Conservation (phyloP, 2,329 filamentous ascomycete species). For the Colletotrichum sp. region DNA sequence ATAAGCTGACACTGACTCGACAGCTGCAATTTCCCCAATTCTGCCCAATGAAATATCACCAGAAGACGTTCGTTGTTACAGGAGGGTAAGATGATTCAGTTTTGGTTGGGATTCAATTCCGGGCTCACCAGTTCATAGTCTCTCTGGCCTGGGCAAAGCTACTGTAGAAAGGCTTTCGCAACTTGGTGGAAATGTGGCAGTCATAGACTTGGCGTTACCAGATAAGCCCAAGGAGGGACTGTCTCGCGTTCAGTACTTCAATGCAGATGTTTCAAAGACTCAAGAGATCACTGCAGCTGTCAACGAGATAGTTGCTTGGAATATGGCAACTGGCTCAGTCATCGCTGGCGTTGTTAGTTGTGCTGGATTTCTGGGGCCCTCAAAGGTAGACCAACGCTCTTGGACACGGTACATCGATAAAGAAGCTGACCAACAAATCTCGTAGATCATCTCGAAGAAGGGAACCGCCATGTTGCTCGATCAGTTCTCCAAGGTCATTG, state of each 20-base stretch:
- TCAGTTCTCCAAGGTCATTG: neutral
- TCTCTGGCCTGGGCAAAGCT: neutral
- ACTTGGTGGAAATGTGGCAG: neutral
- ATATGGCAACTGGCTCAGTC: neutral
- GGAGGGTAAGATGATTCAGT: neutral
- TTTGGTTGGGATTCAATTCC: no score
- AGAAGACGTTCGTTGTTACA: neutral
- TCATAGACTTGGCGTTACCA: accelerated
- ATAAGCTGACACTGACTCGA: neutral
- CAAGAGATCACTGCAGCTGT: neutral
- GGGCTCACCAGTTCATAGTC: neutral
- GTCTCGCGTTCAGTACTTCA: neutral
- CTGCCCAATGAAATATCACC: neutral
- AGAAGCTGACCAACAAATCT: neutral
- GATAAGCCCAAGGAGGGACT: neutral
- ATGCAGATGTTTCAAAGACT: neutral
- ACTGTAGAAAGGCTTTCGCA: neutral
- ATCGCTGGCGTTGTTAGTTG: neutral
- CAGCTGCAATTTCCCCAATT: neutral
- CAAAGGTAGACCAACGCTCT: neutral
- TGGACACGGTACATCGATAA: neutral
- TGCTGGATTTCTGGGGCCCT: neutral
- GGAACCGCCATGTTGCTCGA: neutral
- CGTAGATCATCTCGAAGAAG: neutral
- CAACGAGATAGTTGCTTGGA: neutral